phyloP scores from a whole-genome alignment of 139 green algal genomes.

The Trebouxia sp. region DNA sequence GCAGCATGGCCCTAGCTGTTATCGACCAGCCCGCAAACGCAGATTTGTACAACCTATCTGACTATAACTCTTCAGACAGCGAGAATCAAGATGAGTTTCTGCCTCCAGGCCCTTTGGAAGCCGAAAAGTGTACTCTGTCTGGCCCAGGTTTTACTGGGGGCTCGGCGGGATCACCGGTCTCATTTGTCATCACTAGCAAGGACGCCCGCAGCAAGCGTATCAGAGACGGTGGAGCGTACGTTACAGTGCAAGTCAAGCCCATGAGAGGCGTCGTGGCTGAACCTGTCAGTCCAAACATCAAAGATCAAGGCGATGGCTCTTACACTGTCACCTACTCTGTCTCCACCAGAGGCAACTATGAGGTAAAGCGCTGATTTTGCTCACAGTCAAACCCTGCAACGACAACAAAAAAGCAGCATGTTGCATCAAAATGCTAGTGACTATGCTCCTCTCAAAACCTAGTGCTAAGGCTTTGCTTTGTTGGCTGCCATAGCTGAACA shows the following conservation, averaged over 20 bases:
- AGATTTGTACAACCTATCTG: conserved; percentile 12
- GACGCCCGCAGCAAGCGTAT: conserved; percentile 57
- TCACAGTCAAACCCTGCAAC: background rate
- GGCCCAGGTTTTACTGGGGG: conserved; percentile 65
- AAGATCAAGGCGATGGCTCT: conserved; percentile 79
- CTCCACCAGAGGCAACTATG: conserved; percentile 76
- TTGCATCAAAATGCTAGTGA: no score
- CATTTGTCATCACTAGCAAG: conserved; percentile 62
- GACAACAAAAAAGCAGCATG: no score
- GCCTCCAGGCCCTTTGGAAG: conserved; percentile 59
- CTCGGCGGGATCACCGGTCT: conserved; percentile 54
- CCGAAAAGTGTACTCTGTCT: conserved; percentile 55
- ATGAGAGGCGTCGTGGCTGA: background rate
- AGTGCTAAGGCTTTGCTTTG: background rate
- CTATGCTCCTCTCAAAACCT: background rate
- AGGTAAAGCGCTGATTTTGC: conserved; percentile 45
- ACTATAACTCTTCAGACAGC: conserved; percentile 29
- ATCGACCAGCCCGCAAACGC: conserved; percentile 1
- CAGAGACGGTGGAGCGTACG: conserved; percentile 57
- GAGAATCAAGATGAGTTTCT: conserved; percentile 43
- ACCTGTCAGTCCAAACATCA: conserved; percentile 38
- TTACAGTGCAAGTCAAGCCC: conserved; percentile 55
- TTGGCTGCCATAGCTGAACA: conserved; percentile 43
- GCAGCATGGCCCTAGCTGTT: background rate
- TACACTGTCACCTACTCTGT: conserved; percentile 84